Base-by-base conservation (phyloP, 179 eudicot species). In the Actinidia chinensis region DNA sequence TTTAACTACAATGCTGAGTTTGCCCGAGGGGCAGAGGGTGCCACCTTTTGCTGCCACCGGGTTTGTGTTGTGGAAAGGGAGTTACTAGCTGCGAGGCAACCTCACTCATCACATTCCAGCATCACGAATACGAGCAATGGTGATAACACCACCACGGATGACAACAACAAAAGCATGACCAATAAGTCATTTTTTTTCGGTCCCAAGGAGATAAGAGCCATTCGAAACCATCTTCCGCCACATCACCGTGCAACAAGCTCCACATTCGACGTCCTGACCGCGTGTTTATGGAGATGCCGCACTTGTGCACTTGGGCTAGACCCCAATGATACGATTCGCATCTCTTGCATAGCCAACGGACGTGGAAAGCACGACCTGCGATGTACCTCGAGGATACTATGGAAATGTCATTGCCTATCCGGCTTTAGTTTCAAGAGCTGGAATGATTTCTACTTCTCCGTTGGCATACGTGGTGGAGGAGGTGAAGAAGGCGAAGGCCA, bases 241-340 rank as follows among this genome's bases (percentile, higher is more conserved):
- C 72, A 42, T 17, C 76, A 70, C 6, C 66, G 66, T 4, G 42
- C 54, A 2, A 64, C 59, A 17, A 63, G 59, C 51, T 63, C 86
- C 20, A 79, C 74, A 47, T 86, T 76, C 8, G 88, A 88, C 33
- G 43, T 86, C 6, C 46, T 88, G 5, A 77, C 79, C 1, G 85
- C 90, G 2, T 82, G 81, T 54, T 28, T 85, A 1, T 87, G 90
- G 90, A 46, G 79, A n/a, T 82, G 82, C 15, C 83, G 88, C 5
- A 78, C 84, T 7, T 50, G 76, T 1, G 83, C 88, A 18, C 82
- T 87, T 3, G 67, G 59, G 5, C 73, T 55, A 2, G 72, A 83
- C 13, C 84, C 84, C 0, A 50, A 84, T 3, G 81, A 79, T 11
- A 56, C 18, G 1, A 68, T 81, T 40, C 80, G 81, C 20, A 1